phyloP scores from a whole-genome alignment of 129 eudicot species.

The Artemisia tridentata region DNA sequence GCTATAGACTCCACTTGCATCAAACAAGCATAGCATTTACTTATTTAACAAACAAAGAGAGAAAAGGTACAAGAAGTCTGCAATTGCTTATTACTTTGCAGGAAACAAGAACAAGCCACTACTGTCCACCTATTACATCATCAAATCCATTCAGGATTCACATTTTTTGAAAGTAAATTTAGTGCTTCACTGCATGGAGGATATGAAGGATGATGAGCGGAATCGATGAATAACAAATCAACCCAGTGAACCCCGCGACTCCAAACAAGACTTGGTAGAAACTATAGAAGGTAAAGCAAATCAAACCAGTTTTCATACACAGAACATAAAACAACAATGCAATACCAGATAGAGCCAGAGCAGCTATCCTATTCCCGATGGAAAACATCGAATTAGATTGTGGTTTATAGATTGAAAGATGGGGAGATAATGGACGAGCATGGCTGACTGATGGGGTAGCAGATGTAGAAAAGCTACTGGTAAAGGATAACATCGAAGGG shows the following conservation, averaged over 20 bases:
- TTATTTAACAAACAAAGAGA: constrained; percentile 23
- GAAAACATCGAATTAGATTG: constrained; percentile 36
- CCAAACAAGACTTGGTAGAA: constrained; percentile 37
- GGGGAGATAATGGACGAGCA: constrained; percentile 38
- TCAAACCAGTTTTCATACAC: constrained; percentile 36
- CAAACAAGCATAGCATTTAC: constrained; percentile 37
- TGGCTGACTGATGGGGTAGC: constrained; percentile 26
- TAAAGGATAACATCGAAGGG: constrained; percentile 22
- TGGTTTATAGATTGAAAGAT: constrained; percentile 36
- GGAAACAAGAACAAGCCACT: constrained; percentile 23
- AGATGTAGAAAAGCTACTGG: constrained; percentile 30
- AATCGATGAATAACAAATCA: constrained; percentile 34
- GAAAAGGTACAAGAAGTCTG: constrained; percentile 16
- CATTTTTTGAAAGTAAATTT: background rate
- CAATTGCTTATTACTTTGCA: constrained; percentile 35
- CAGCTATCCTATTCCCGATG: constrained; percentile 27
- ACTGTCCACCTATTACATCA: constrained; percentile 19
- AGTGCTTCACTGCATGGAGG: constrained; percentile 36
- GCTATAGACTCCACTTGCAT: constrained; percentile 38
- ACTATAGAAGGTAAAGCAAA: constrained; percentile 37
- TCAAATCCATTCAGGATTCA: background rate
- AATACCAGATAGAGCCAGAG: constrained; percentile 19
- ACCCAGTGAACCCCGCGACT: constrained; percentile 27
- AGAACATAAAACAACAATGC: constrained; percentile 22
- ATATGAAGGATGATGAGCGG: constrained; percentile 34